Conservation (phyloP, 2,329 filamentous ascomycete genomes). For the Hymenotorrendiella dingleyae region DNA sequence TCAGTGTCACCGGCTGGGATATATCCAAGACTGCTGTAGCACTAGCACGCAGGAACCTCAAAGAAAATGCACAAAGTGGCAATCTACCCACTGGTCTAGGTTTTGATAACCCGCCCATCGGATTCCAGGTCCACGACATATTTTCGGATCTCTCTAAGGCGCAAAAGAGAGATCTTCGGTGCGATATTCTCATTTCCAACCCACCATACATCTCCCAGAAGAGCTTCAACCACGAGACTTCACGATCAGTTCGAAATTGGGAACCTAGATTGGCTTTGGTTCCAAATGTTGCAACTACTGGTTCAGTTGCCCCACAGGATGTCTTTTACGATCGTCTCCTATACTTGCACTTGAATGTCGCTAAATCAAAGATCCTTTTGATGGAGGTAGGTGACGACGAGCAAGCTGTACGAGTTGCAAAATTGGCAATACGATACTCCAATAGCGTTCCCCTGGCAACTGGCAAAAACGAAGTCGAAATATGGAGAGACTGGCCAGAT, state of each 20-base stretch:
- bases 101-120: constrained; percentile 16
- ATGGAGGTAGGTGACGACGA: constrained; percentile 66
- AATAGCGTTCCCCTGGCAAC: constrained; percentile 12
- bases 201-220: constrained; percentile 77
- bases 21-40: constrained; percentile 59
- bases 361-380: constrained; percentile 48
- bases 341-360: constrained; percentile 42
- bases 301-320: constrained; percentile 28
- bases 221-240: constrained; percentile 57
- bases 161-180: constrained; percentile 2
- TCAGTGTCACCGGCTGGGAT: constrained; percentile 69
- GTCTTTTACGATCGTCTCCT: constrained; percentile 65
- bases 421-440: constrained; percentile 33
- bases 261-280: constrained; percentile 81
- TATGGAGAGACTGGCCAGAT: constrained; percentile 68
- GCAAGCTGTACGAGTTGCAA: constrained; percentile 61
- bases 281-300: constrained; percentile 21
- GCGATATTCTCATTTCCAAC: constrained; percentile 68
- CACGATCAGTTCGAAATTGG: constrained; percentile 69
- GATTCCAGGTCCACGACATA: constrained; percentile 33
- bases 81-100: constrained; percentile 16
- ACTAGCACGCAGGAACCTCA: constrained; percentile 60
- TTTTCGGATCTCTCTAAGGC: constrained; percentile 35
- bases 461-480: constrained; percentile 41
- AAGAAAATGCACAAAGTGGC: constrained; percentile 39